Evolutionary conservation across 805 yeast genomes (phyloP), one percentile per base, ranked within the genome.

Genomic region (Cyberlindnera lachancei): DNA sequence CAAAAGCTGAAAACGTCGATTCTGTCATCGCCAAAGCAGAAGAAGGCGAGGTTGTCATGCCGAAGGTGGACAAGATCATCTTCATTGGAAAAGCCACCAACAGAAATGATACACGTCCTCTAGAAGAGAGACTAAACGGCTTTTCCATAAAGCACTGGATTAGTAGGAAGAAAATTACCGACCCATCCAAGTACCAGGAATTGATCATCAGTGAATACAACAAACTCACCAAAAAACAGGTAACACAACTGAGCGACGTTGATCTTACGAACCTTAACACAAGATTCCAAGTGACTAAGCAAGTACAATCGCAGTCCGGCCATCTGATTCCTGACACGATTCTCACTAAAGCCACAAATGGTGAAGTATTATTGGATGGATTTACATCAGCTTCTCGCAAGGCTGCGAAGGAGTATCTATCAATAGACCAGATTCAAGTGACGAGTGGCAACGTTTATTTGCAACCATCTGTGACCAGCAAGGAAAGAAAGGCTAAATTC

Each of bases 111-210:
- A 4, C 31, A 10, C 20, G 25, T 10, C 36, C 50, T 1, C n/a
- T 38, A 3, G 25, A 30, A 7, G 46, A 31, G 35, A 47, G 33
- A 40, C 40, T 25, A 33, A 36, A 47, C 9, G 52, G 52, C 2
- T 47, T 55, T 15, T 45, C 55, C n/a, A 53, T 58, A 40, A 51
- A 56, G 38, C 37, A 40, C n/a, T 63, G 68, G 68, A 32, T 59
- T 22, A 43, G 43, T 15, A 31, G 37, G 12, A 33, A 42, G 2
- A 59, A 53, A 36, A 46, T 52, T 5, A 18, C 31, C 10, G 42
- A 45, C 5, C 49, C 46, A n/a, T 38, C 42, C n/a, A 47, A 47
- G 15, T 48, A 59, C 19, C 43, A 58, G 18, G 21, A 40, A 14
- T 30, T 55, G 10, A 32, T 59, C 23, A 11, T 41, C 13, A 27